Percentiles rank a stretch among this genome's conserved stretches.
phyloP scores from a whole-genome alignment of 2,329 filamentous ascomycete genomes.

The Botrytis cinerea region DNA sequence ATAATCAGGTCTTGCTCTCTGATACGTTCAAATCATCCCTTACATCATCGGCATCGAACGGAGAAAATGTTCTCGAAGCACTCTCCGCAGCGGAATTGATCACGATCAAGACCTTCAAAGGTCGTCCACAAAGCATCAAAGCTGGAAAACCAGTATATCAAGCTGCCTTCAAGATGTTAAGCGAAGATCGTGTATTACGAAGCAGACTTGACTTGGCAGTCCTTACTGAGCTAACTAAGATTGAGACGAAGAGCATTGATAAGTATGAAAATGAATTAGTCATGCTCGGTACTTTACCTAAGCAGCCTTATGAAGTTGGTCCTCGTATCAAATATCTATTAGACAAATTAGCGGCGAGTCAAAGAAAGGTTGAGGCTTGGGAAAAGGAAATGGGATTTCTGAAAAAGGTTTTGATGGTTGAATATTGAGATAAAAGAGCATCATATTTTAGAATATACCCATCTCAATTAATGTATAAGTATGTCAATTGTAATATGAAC shows the following conservation, averaged over 20 bases:
- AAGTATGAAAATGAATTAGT: constrained; percentile 78
- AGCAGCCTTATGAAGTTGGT: constrained; percentile 67
- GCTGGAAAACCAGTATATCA: constrained; percentile 85
- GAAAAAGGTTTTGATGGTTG: constrained; percentile 67
- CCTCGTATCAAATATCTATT: constrained; percentile 72
- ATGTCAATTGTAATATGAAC: not conserved
- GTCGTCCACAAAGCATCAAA: constrained; percentile 74
- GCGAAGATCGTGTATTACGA: constrained; percentile 69
- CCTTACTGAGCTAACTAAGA: constrained; percentile 66
- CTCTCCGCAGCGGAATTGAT: constrained; percentile 88
- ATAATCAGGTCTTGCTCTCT: constrained; percentile 81
- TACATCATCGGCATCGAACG: constrained; percentile 53
- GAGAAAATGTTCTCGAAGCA: constrained; percentile 74
- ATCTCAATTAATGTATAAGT: constrained; percentile 25
- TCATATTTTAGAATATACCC: constrained; percentile 27
- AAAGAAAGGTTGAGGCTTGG: constrained; percentile 71
- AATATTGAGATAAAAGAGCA: constrained; percentile 40
- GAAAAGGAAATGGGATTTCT: constrained; percentile 70
- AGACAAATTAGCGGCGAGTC: constrained; percentile 70
- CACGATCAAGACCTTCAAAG: constrained; percentile 68
- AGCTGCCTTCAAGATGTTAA: constrained; percentile 74
- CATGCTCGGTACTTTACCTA: constrained; percentile 69
- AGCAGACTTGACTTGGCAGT: constrained; percentile 74
- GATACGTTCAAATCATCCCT: constrained; percentile 68
- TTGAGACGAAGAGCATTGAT: constrained; percentile 72